Conservation (phyloP, 139 green algal genomes). For the Trebouxia sp. region DNA sequence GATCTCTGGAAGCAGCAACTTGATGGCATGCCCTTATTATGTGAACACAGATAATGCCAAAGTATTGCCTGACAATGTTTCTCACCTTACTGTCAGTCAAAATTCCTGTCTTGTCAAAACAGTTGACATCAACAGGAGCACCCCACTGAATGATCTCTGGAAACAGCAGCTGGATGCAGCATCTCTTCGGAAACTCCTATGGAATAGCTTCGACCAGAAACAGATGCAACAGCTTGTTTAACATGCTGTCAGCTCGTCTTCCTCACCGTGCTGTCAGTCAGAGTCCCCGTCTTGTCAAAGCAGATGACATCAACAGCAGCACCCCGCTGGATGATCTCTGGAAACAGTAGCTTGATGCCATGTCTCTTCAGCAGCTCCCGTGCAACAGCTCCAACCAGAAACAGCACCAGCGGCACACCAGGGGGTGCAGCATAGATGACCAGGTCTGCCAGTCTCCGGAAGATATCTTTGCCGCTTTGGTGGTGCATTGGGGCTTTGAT, state of each 20-base stretch:
- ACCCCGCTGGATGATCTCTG: neutral
- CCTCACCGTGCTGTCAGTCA: neutral
- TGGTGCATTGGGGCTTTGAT: neutral
- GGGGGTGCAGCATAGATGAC: neutral
- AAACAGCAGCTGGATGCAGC: too few relatives aligned
- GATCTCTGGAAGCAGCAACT: too few relatives aligned
- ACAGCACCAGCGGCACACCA: neutral
- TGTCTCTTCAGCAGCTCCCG: neutral
- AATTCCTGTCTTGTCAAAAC: too few relatives aligned
- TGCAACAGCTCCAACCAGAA: neutral
- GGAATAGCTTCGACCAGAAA: neutral
- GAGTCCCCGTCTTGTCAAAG: conserved; percentile 1
- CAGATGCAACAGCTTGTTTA: neutral
- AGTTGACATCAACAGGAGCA: too few relatives aligned
- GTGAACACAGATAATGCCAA: too few relatives aligned
- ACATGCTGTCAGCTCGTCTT: too few relatives aligned
- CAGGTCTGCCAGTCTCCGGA: neutral
- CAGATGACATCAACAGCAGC: neutral
- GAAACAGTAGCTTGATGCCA: neutral
- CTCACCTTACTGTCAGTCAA: neutral
- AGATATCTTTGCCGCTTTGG: neutral
- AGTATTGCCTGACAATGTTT: too few relatives aligned
- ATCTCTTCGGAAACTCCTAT: too few relatives aligned
- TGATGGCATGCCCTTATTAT: too few relatives aligned
- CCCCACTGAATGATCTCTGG: too few relatives aligned